These are phyloP conservation scores for Melampsora larici-populina DNA, from an alignment of 1,284 basidiomycete species.

Conservation along the genomic window DNA sequence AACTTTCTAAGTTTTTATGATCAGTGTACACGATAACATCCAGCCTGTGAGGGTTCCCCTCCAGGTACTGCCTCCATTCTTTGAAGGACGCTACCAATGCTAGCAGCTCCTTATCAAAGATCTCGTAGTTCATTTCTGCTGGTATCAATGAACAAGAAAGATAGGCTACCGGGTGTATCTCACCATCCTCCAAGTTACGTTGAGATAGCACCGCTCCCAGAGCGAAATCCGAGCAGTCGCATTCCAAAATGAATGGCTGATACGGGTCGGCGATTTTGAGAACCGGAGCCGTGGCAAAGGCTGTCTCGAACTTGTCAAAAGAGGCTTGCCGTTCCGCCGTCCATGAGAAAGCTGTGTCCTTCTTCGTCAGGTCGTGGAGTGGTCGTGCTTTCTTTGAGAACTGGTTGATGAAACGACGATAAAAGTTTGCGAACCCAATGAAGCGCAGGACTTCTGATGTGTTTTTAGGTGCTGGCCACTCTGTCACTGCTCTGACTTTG, in stretches of 20 bases:
- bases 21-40: background rate
- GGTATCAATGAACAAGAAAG: background rate
- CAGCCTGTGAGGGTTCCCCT: too few species aligned
- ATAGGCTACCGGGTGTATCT: background rate
- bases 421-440: too few species aligned
- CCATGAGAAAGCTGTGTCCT: constrained; percentile 44
- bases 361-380: constrained; percentile 49
- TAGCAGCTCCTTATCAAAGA: background rate
- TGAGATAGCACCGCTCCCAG: background rate
- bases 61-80: background rate
- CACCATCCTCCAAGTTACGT: constrained; percentile 20
- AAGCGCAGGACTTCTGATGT: too few species aligned
- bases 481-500: too few species aligned
- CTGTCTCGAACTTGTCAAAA: background rate
- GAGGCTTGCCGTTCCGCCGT: background rate
- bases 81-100: background rate
- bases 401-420: too few species aligned
- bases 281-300: constrained; percentile 42
- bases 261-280: too few species aligned
- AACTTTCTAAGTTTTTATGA: too few species aligned
- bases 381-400: too few species aligned
- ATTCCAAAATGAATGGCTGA: too few species aligned
- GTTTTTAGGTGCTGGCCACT: too few species aligned
- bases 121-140: background rate
- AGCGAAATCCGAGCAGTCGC: too few species aligned